phyloP scores from a whole-genome alignment of 1,139 yeast genomes.

The Suhomyces ambrosiae region DNA sequence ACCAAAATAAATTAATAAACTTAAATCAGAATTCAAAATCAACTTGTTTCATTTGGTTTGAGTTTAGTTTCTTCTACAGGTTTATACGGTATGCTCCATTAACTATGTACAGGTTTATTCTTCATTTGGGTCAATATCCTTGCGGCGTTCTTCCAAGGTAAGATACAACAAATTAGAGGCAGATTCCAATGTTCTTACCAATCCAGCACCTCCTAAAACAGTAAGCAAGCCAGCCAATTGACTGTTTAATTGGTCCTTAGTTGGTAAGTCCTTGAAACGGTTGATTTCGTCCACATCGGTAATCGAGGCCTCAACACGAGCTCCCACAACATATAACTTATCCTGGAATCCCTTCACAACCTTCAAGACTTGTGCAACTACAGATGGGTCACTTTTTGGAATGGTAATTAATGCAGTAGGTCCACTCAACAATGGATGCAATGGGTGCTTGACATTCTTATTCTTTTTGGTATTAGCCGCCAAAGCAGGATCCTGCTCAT shows the following conservation, averaged over 20 bases:
- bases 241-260: slow-evolving; percentile 69
- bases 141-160: slow-evolving; percentile 65
- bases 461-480: slow-evolving; percentile 51
- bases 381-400: slow-evolving; percentile 67
- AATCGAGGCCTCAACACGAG: slow-evolving; percentile 66
- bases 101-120: slow-evolving; percentile 10
- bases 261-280: slow-evolving; percentile 71
- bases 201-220: slow-evolving; percentile 83
- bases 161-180: slow-evolving; percentile 68
- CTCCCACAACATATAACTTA: slow-evolving; percentile 80
- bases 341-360: slow-evolving; percentile 67
- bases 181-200: slow-evolving; percentile 77
- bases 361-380: slow-evolving; percentile 63
- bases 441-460: slow-evolving; percentile 57
- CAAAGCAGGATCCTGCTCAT: slow-evolving; percentile 75
- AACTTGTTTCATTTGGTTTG: too few species aligned
- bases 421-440: slow-evolving; percentile 70
- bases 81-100: slow-evolving; percentile 1
- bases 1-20: too few species aligned
- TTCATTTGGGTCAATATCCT: slow-evolving; percentile 40
- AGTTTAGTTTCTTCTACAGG: background rate
- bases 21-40: too few species aligned
- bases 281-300: slow-evolving; percentile 57
- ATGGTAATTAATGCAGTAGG: slow-evolving; percentile 84
- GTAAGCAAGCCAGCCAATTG: slow-evolving; percentile 87